Evolutionary conservation across 768 basidiomycete genomes (phyloP), one percentile per base, ranked within the genome.

Genomic region (Tulasnella sp.): DNA sequence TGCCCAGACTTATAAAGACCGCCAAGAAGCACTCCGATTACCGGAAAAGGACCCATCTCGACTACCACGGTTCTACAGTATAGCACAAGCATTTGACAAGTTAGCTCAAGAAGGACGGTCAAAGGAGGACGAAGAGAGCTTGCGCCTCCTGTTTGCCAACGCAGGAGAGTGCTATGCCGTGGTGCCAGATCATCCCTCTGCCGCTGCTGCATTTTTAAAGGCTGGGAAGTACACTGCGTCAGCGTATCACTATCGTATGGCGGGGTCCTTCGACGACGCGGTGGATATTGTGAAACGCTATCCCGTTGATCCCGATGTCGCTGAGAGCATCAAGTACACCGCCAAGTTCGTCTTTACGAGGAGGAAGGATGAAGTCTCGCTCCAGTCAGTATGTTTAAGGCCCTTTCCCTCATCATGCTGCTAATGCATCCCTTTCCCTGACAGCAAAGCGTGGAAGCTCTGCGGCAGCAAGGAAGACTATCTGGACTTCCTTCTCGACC

Each of bases 401-500:
- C 24, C 7, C n/a, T 3, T 3, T 1, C 58, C 81, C 85, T 9
- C 80, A 86, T 14, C 82, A 83, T 87, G 16, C 90, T 80, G 40
- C 4, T 34, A 21, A 75, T 75, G 7, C 34, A 46, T 42, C n/a
- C 18, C 40, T 12, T 34, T n/a, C n/a, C 48, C 9, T 16, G 56
- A 71, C 31, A 92, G 92, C 34, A 85, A 88, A 83, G 87, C 87
- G 34, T 77, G 84, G 77, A 80, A 84, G 7, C 83, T 93, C 2
- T 93, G 93, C 80, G 80, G 85, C 0, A 85, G 87, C 0, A 84
- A 86, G 0, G 89, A 92, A 31, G 89, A 91, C 27, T 86, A 86
- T 27, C 80, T 91, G 27, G 87, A 88, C 44, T 93, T 90, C 79
- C 85, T 91, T 21, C 88, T 91, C 76, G 87, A 89, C 4, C 87